A percentile compares a stretch with the other conserved stretches of the same genome.
Conservation (phyloP, 129 eudicot genomes). For the Mikania micrantha region DNA sequence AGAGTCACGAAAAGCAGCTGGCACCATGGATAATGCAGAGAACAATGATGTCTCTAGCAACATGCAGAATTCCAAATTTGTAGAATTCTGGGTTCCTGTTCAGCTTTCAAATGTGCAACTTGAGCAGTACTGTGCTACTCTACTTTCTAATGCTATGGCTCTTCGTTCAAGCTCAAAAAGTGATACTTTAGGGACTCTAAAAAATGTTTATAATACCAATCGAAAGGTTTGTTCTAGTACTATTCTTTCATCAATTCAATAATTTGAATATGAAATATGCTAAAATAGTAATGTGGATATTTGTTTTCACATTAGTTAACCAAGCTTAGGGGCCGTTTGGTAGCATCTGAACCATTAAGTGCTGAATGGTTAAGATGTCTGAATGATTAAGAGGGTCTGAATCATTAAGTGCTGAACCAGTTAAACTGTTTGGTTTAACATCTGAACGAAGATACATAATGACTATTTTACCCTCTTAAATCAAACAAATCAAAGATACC, state of each 20-base stretch:
- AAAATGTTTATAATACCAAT: slow-evolving; percentile 34
- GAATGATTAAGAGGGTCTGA: too few species aligned
- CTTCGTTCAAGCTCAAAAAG: slow-evolving; percentile 49
- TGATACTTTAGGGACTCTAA: slow-evolving; percentile 56
- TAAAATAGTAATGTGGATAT: background rate
- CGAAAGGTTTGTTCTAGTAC: slow-evolving; percentile 55
- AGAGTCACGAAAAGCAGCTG: slow-evolving; percentile 30
- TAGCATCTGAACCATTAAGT: too few species aligned
- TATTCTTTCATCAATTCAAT: slow-evolving; percentile 2
- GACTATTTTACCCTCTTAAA: too few species aligned
- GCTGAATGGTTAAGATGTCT: too few species aligned
- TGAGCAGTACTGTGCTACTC: slow-evolving; percentile 79
- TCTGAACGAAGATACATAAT: too few species aligned
- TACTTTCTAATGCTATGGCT: slow-evolving; percentile 41
- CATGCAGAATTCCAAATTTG: slow-evolving; percentile 37
- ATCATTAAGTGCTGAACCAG: too few species aligned
- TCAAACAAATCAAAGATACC: too few species aligned
- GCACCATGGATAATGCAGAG: slow-evolving; percentile 21
- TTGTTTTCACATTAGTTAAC: background rate
- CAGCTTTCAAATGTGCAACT: slow-evolving; percentile 71
- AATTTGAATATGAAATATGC: background rate
- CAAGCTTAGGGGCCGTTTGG: too few species aligned
- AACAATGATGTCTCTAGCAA: slow-evolving; percentile 7
- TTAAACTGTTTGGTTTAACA: too few species aligned
- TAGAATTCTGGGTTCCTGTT: slow-evolving; percentile 89